phyloP scores from a whole-genome alignment of 306 rosid species.

The Psophocarpus tetragonolobus region DNA sequence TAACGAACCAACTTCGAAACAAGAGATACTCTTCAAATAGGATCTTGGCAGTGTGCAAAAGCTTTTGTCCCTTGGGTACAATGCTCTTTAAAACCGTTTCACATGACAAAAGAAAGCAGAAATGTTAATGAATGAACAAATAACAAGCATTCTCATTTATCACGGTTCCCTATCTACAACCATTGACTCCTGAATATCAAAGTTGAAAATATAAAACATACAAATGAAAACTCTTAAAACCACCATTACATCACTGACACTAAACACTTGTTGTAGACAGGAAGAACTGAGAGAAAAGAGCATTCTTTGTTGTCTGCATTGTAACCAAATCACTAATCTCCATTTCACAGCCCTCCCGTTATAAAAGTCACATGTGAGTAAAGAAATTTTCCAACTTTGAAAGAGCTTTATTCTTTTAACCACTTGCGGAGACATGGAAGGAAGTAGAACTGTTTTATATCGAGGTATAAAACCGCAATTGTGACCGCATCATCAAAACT shows the following conservation, averaged over 20 bases:
- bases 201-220: slow-evolving; percentile 38
- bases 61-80: not conserved
- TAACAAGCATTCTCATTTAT: slow-evolving; percentile 35
- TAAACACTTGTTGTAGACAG: slow-evolving; percentile 37
- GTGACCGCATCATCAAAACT: not conserved
- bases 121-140: slow-evolving; percentile 32
- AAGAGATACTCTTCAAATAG: slow-evolving; percentile 32
- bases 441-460: not conserved
- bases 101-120: not conserved
- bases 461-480: not conserved
- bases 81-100: not conserved
- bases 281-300: slow-evolving; percentile 9
- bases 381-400: not conserved
- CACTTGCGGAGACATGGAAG: not conserved
- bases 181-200: slow-evolving; percentile 29
- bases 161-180: slow-evolving; percentile 46
- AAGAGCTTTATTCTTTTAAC: not conserved
- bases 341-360: not conserved
- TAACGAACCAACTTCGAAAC: too few relatives aligned
- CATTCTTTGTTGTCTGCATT: slow-evolving; percentile 37
- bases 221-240: slow-evolving; percentile 30
- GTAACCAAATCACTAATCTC: not conserved
- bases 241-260: slow-evolving; percentile 27
- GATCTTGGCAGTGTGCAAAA: not conserved
- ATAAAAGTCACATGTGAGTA: not conserved